Evolutionary conservation across 257 asterid genomes (phyloP), one percentile per base, ranked within the genome.

Genomic region (Prunella vulgaris): DNA sequence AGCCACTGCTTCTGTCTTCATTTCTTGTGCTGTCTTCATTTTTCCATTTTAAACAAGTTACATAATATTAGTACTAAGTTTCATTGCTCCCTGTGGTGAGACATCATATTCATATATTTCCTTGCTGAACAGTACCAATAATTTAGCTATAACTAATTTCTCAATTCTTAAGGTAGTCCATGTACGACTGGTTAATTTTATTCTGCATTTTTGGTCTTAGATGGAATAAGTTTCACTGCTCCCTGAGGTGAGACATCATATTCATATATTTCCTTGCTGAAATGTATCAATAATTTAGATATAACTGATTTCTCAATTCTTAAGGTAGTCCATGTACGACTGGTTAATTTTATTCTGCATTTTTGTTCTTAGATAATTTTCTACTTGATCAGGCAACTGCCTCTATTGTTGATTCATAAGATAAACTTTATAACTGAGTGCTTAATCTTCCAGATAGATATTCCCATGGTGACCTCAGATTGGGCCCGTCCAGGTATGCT

Each of bases 381-480:
- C 38, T 59, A 61, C 67, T 14, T 64, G 60, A 63, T 70, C 61
- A 46, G 40, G 76, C 8, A 65, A 62, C 63, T 2, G 51, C 57
- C 62, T 60, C 14, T 63, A 57, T 32, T 61, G 21, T 64, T 51
- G 46, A 57, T 13, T 60, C 75, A 46, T 46, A 20, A 56, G 69
- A 32, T 57, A 46, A 49, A 48, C 56, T 13, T 74, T 71, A 22
- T 61, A 64, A 80, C 58, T 83, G 48, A 73, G 27, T 77, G 71
- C 27, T 74, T 78, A 59, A 58, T 62, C 56, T 86, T 82, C 69
- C 95, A 93, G 99, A 89, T 93, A 58, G 99, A 93, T 78, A 77
- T 78, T 53, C 99, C 99, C 61, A 93, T 91, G 96, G 73, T 83
- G 75, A 84, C 86, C 76, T 84, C 93, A 7, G 99, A 93, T 60